Conservation (phyloP, 2,329 filamentous ascomycete species). For the Aschersonia sp. region DNA sequence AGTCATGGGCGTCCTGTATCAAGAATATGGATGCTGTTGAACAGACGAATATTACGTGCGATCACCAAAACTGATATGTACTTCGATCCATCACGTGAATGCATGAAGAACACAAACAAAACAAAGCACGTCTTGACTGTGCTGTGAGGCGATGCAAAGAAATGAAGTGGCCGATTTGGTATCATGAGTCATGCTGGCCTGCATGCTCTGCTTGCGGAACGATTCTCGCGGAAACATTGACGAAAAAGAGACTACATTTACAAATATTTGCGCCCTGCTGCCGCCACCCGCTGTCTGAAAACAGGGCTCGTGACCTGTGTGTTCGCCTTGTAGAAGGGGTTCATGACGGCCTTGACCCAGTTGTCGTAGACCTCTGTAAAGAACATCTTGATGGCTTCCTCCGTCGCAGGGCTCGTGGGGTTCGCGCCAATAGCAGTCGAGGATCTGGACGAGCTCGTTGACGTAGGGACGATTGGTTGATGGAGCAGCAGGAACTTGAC, state of each 20-base stretch:
- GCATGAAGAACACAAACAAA: no score
- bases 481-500: conserved; percentile 91
- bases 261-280: conserved; percentile 85
- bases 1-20: conserved; percentile 13
- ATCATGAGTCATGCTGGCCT: no score
- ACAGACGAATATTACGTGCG: conserved; percentile 1
- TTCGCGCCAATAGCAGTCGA: conserved; percentile 68
- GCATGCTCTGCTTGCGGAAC: no score
- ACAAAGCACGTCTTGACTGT: no score
- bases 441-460: conserved; percentile 31
- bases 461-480: conserved; percentile 44
- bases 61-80: no score
- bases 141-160: no score
- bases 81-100: no score
- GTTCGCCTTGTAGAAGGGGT: conserved; percentile 79
- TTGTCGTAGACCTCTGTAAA: conserved; percentile 92
- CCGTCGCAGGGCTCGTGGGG: conserved; percentile 76
- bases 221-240: no score
- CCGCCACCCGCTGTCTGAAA: conserved; percentile 67
- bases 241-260: conserved; percentile 17
- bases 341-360: conserved; percentile 96
- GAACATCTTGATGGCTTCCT: conserved; percentile 91
- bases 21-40: conserved; percentile 14
- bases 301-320: conserved; percentile 76
- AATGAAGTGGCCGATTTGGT: no score